These are phyloP conservation scores for Thymus mandschuricus DNA, from an alignment of 257 asterid species.

Conservation along the genomic window DNA sequence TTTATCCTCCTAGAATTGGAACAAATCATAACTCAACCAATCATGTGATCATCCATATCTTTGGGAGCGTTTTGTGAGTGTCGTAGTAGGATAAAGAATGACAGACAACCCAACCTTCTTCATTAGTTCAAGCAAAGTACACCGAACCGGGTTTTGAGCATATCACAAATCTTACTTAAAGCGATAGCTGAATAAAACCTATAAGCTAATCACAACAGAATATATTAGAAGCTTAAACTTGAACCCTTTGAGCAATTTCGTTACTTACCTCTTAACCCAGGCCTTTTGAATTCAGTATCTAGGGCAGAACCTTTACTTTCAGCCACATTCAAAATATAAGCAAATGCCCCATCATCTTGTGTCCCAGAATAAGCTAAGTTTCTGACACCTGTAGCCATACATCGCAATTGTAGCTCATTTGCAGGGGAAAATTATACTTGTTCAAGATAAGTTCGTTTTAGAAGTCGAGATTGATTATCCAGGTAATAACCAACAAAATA, in stretches of 20 bases:
- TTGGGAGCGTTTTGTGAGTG: no score
- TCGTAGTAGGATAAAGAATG: no score
- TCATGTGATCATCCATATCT: background rate
- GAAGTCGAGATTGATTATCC: background rate
- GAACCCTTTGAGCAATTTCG: background rate
- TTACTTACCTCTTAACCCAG: background rate
- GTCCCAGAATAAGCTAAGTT: background rate
- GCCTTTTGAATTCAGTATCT: background rate
- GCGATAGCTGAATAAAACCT: background rate
- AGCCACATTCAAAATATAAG: background rate
- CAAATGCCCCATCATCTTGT: background rate
- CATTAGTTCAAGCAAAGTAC: no score
- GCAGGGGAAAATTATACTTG: background rate
- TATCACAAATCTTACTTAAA: no score
- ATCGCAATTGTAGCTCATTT: background rate
- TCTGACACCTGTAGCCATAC: conserved; percentile 5
- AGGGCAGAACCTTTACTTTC: background rate
- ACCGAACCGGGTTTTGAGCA: no score
- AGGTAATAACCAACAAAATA: background rate
- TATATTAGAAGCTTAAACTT: background rate
- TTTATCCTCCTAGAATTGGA: background rate
- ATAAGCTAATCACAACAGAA: background rate
- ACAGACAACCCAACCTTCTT: no score
- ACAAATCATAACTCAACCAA: background rate
- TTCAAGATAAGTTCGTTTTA: background rate